A percentile compares a stretch with the other conserved stretches of the same genome.
Evolutionary conservation across 331 rosid genomes (phyloP).

Genomic region (Rhamnella rubrinervis): DNA sequence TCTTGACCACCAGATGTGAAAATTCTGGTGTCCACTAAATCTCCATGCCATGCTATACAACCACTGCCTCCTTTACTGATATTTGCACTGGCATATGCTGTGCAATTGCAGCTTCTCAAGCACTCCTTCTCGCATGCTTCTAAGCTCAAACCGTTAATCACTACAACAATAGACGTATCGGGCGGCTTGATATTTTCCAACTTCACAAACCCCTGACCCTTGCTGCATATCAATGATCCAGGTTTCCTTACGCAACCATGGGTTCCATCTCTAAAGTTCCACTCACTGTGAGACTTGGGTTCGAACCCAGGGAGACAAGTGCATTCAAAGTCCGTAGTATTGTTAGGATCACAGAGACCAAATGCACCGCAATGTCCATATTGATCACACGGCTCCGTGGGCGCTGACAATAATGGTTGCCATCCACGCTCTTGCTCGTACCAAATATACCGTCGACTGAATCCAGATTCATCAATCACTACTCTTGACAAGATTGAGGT

Average conservation of each 20-base stretch:
- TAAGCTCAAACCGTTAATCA: constrained; percentile 5
- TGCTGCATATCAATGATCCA: constrained; percentile 21
- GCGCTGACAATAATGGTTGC: constrained; percentile 24
- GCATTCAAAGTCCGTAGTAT: constrained; percentile 16
- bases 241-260: constrained; percentile 44
- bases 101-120: constrained; percentile 41
- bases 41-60: constrained; percentile 47
- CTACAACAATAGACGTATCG: constrained; percentile 29
- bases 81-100: constrained; percentile 37
- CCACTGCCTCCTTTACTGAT: constrained; percentile 31
- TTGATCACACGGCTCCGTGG: constrained; percentile 22
- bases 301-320: constrained; percentile 46
- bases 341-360: constrained; percentile 33
- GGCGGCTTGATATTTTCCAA: constrained; percentile 38
- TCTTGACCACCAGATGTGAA: constrained; percentile 35
- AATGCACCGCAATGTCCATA: constrained; percentile 35
- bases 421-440: constrained; percentile 19
- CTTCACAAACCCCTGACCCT: constrained; percentile 45
- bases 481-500: neutral
- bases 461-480: constrained; percentile 18
- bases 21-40: constrained; percentile 29
- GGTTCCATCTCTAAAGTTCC: constrained; percentile 37
- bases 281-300: constrained; percentile 23
- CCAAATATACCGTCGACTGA: constrained; percentile 9
- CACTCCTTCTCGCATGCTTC: constrained; percentile 36